Percentiles rank a stretch among this genome's conserved stretches.
phyloP scores from a whole-genome alignment of 1,284 basidiomycete genomes.

The Kwoniella shivajii region DNA sequence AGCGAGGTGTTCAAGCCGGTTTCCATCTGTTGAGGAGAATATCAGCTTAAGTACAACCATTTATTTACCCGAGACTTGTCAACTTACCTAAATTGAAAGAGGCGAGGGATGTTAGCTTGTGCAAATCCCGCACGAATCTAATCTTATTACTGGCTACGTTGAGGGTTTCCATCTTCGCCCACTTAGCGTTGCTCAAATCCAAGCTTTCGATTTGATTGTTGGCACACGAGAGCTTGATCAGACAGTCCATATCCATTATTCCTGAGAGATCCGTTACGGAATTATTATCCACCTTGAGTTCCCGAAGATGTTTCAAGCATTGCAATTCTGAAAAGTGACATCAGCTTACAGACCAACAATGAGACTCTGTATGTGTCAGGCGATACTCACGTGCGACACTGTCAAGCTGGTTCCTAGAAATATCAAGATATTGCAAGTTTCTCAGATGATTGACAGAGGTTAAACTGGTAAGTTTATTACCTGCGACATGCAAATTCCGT shows the following conservation, averaged over 20 bases:
- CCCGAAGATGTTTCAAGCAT: slow-evolving; percentile 79
- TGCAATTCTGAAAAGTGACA: slow-evolving; percentile 65
- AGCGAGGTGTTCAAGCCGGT: slow-evolving; percentile 54
- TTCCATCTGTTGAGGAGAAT: slow-evolving; percentile 64
- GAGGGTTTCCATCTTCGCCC: slow-evolving; percentile 79
- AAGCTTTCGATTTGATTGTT: slow-evolving; percentile 71
- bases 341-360: slow-evolving; percentile 15
- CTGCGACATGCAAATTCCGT: slow-evolving; percentile 76
- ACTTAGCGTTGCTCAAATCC: slow-evolving; percentile 67
- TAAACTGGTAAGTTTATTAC: slow-evolving; percentile 80
- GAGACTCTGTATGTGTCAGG: background rate
- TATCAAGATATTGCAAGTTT: slow-evolving; percentile 85
- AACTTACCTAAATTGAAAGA: slow-evolving; percentile 78
- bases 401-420: slow-evolving; percentile 87
- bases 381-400: slow-evolving; percentile 73
- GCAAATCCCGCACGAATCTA: slow-evolving; percentile 63
- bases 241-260: slow-evolving; percentile 72
- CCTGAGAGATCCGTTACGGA: slow-evolving; percentile 75
- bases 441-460: slow-evolving; percentile 86
- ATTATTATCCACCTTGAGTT: slow-evolving; percentile 86
- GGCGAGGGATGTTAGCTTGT: slow-evolving; percentile 65
- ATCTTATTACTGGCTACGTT: slow-evolving; percentile 80
- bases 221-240: slow-evolving; percentile 80
- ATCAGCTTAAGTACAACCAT: background rate
- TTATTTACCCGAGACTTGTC: too few species aligned